Evolutionary conservation across 441 rosid species (phyloP), one percentile per base, ranked within the genome.

Genomic region (Francoa sonchifolia): DNA sequence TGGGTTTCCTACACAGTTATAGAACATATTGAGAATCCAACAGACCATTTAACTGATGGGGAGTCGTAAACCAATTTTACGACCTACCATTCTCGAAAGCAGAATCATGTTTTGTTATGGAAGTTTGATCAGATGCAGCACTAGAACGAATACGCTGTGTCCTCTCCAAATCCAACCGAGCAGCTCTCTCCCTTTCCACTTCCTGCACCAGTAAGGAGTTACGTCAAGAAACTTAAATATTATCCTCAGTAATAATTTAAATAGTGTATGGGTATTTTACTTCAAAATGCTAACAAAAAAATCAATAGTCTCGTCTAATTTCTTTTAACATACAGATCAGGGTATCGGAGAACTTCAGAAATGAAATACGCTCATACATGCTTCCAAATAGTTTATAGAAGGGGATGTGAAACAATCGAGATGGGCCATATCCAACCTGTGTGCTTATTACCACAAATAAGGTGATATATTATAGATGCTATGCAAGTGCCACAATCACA

Each of bases 141-240:
- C 67, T 49, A 42, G 77, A 70, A 64, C 61, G 67, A 50, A 43
- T 48, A 33, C 48, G 76, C 39, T 69, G 51, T 47, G 76, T 71
- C 63, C 67, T 78, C 68, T 80, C 99, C 74, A 80, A 69, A 43
- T 86, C 94, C 63, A 70, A 51, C 47, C 90, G 77, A 42, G 94
- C 77, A 59, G 79, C 68, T 59, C 76, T 90, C 68, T 82, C 96
- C 65, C 68, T 80, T 49, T 90, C 95, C 58, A 86, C 34, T 55
- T 90, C 96, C 96, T 90, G 79, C 56, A 17, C 44, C 33, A 41
- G 42, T n/a, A 42, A 35, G 27, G 47, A 37, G 49, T 44, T 32
- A 40, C n/a, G 36, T 65, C 39, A 31, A 44, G 21, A 33, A 17
- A 32, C 47, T 27, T 36, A 22, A 30, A 42, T 10, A 25, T 16